Percentiles rank a stretch among this genome's conserved stretches.
Evolutionary conservation across 2,329 filamentous ascomycete species (phyloP).

Genomic region (Aureobasidium subglaciale): DNA sequence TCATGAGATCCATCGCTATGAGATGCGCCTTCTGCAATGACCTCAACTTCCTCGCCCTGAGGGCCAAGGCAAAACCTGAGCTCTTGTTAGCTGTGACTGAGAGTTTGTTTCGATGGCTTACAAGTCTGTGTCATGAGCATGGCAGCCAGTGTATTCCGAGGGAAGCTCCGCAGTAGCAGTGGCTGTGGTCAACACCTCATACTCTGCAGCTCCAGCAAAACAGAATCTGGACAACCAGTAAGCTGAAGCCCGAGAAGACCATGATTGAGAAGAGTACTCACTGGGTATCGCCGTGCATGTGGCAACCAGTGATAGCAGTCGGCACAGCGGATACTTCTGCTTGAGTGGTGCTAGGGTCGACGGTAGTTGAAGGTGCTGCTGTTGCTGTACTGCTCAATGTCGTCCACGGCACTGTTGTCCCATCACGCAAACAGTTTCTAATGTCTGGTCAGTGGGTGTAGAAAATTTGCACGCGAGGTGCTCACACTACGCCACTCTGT

Average conservation of each 20-base stretch:
- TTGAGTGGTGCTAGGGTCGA: not conserved
- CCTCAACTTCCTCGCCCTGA: constrained; percentile 53
- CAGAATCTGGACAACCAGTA: constrained; percentile 34
- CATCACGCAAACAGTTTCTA: constrained; percentile 11
- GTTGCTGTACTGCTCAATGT: not conserved
- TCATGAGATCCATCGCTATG: constrained; percentile 20
- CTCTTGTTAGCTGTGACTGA: not conserved
- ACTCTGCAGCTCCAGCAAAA: constrained; percentile 36
- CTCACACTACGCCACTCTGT: constrained; percentile 2
- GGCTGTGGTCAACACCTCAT: constrained; percentile 40
- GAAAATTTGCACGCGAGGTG: not conserved
- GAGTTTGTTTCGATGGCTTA: constrained; percentile 30
- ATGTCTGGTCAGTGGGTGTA: not conserved
- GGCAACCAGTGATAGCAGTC: constrained; percentile 31
- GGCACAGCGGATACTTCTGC: not conserved
- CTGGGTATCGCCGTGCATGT: constrained; percentile 41
- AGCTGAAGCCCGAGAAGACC: not conserved
- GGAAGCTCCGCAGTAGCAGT: constrained; percentile 55
- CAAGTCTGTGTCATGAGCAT: constrained; percentile 53
- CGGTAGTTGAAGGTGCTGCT: not conserved
- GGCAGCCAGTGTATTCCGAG: constrained; percentile 57
- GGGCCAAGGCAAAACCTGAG: constrained; percentile 54
- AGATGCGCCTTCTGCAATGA: constrained; percentile 37
- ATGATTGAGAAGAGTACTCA: constrained; percentile 23
- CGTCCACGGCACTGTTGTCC: constrained; percentile 1